Evolutionary conservation across 257 asterid species (phyloP), one percentile per base, ranked within the genome.

Genomic region (Nicotiana benthamiana): DNA sequence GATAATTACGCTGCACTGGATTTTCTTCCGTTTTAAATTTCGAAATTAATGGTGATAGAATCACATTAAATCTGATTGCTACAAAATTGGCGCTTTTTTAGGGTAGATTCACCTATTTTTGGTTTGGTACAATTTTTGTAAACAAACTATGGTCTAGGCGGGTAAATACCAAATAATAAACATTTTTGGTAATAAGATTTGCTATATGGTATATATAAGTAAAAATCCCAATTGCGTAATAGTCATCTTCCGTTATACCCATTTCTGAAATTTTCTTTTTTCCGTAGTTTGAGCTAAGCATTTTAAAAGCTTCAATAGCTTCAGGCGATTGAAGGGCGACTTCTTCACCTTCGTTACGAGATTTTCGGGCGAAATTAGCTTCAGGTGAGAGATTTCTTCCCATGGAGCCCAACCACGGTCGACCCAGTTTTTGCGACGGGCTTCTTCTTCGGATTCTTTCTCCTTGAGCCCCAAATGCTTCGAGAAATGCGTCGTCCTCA

Each of bases 351-450:
- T 95, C 99, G 74, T 93, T 93, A 27, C 93, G 97, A 5, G 99
- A 93, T 48, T 83, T 86, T 11, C 99, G 79, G 0, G 99, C 99
- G 60, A 95, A 95, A 66, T 90, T 86, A 0, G 90, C 99, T 85
- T 95, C 99, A 0, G 99, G 99, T 9, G 98, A 87, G 60, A 95
- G 66, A 95, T 89, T 86, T 95, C 99, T 77, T 95, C 99, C 99
- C 99, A 95, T 0, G 99, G 99, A 18, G 99, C 99, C 99, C 99
- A 95, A 8, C 99, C 99, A 77, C 97, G 88, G 56, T 95, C 99
- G 30, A 95, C 63, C 99, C 99, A 95, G 87, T 95, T 95, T 82
- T 84, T 85, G 56, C 84, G 87, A 3, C 99, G 92, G 52, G 98
- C 98, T 84, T 92, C 97, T 6, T 95, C 98, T 82, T 95, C 99